Conservation (phyloP, 2,329 filamentous ascomycete genomes). For the Thielaviopsis populi region DNA sequence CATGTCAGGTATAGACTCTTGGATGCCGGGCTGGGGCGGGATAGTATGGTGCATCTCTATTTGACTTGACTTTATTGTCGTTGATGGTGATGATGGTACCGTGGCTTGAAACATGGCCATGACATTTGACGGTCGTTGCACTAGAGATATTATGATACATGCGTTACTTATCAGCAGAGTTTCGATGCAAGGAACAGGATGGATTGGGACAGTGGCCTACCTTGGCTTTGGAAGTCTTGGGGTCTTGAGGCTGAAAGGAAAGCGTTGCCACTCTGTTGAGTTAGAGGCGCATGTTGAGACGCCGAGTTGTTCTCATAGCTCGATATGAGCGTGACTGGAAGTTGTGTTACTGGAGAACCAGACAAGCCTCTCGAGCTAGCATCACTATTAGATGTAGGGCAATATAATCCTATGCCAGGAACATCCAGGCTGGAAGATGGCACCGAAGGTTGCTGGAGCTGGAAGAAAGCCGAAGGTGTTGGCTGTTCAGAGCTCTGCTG, state of each 20-base stretch:
- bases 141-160: background rate
- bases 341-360: background rate
- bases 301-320: background rate
- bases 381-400: background rate
- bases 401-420: background rate
- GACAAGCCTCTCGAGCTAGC: background rate
- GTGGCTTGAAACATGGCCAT: background rate
- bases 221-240: background rate
- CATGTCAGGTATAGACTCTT: background rate
- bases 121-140: background rate
- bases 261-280: background rate
- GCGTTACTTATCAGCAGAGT: background rate
- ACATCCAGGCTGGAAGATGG: background rate
- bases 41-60: background rate
- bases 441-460: background rate
- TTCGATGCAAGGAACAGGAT: background rate
- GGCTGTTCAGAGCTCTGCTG: background rate
- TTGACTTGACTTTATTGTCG: background rate
- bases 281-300: background rate
- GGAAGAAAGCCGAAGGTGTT: background rate
- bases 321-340: background rate
- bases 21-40: background rate
- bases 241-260: background rate
- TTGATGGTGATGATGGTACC: background rate
- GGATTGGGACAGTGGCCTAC: background rate